Evolutionary conservation across 495 filamentous ascomycete genomes (phyloP), one percentile per base, ranked within the genome.

Genomic region (Bombardia bombarda): DNA sequence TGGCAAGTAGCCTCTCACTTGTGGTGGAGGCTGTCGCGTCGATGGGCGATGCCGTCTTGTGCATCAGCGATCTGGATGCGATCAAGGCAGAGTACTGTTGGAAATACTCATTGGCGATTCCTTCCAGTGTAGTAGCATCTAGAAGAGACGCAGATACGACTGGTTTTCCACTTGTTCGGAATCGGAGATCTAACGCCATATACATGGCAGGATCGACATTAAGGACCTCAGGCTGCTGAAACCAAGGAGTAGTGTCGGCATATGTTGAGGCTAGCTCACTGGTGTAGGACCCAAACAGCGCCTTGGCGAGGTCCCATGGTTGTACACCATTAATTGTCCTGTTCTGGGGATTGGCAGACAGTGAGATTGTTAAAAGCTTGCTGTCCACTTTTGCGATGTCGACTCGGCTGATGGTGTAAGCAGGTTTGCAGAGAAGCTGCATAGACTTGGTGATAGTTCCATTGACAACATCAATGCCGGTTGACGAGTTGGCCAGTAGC

Each of bases 161-260:
- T 4, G 37, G 23, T 3, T 9, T 16, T 13, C 41, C 49, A 17
- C 40, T 28, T 3, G 31, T 40, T 12, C 32, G 22, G 28, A 41
- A 35, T 16, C 20, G 19, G 13, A 44, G 25, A 2, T 48, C 41
- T 22, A 56, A 26, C 7, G 49, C 49, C 8, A 52, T 31, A 18
- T 46, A 50, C 49, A 56, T 52, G 32, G 50, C 33, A 9, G 50
- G n/a, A 24, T 56, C 53, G 3, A 41, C 43, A 24, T 56, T 50
- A 18, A 56, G 21, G 16, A 41, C 21, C 9, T 38, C 18, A 9
- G 42, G 40, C 26, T 43, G 37, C 17, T 47, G 50, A 20, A 51
- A 52, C 39, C 45, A 47, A 12, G 52, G 47, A 6, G 49, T 46
- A 2, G 30, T 43, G 17, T 51, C 43, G 10, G 49, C 31, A 34